Percentiles rank a stretch among this genome's conserved stretches.
These are phyloP conservation scores for Lophium mytilinum DNA, from an alignment of 495 filamentous ascomycete genomes.

Conservation along the genomic window DNA sequence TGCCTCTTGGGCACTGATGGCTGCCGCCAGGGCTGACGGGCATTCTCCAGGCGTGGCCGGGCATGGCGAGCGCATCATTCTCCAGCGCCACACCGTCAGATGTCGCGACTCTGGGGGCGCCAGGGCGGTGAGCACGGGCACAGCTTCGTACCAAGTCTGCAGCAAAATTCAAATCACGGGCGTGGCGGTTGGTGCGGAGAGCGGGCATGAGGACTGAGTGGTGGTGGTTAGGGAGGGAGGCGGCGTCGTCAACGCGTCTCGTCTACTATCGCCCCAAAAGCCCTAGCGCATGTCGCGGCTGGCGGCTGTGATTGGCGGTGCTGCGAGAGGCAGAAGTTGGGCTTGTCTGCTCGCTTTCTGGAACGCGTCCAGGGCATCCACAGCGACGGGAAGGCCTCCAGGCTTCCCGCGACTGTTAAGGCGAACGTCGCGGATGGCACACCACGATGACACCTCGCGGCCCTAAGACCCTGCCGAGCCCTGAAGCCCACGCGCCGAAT, in stretches of 20 bases:
- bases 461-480: not conserved
- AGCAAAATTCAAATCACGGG: not conserved
- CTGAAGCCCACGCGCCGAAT: too few species aligned
- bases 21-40: not conserved
- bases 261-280: not conserved
- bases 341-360: slow-evolving; percentile 9
- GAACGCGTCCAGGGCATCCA: slow-evolving; percentile 1
- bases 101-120: too few species aligned
- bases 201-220: not conserved
- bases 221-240: not conserved
- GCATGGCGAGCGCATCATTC: too few species aligned
- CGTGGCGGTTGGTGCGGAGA: not conserved
- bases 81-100: not conserved
- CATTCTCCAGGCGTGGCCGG: not conserved
- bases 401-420: not conserved
- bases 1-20: not conserved
- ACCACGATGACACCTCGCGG: slow-evolving; percentile 20
- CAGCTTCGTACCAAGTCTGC: too few species aligned
- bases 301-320: not conserved
- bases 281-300: not conserved
- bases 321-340: not conserved
- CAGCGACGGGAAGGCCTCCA: too few species aligned
- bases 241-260: not conserved
- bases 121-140: not conserved
- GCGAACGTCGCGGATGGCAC: slow-evolving; percentile 12